These are phyloP conservation scores for Penicillium nordicum DNA, from an alignment of 2,329 filamentous ascomycete genomes.

Conservation along the genomic window DNA sequence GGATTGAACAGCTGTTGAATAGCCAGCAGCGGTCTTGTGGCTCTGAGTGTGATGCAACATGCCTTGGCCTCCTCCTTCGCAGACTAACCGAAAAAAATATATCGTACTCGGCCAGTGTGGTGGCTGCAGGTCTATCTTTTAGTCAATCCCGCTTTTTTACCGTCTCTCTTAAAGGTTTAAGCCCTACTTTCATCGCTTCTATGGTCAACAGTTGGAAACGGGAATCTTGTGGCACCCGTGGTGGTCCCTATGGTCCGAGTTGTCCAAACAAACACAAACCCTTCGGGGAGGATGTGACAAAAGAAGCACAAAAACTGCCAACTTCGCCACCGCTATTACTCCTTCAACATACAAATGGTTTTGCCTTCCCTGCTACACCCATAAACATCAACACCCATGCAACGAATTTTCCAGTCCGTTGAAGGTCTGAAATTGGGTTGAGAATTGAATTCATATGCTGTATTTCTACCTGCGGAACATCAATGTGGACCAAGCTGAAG, in stretches of 20 bases:
- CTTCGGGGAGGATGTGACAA: not conserved
- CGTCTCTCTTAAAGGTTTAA: not conserved
- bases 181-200: not conserved
- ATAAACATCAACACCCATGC: not conserved
- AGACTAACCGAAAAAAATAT: not conserved
- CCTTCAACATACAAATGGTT: not conserved
- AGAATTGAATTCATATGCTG: not conserved
- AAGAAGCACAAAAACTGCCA: not conserved
- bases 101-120: not conserved
- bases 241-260: not conserved
- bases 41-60: not conserved
- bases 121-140: no score
- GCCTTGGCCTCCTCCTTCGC: not conserved
- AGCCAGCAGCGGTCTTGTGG: not conserved
- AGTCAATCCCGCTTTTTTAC: not conserved
- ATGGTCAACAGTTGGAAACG: not conserved
- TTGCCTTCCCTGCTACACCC: not conserved
- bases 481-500: not conserved
- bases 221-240: not conserved
- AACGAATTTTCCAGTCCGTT: not conserved
- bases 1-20: not conserved
- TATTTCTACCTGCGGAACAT: not conserved
- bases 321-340: not conserved
- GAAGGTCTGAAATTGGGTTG: not conserved
- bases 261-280: not conserved